Conservation (phyloP, 1,139 yeast genomes). For the Blastobotrys persicus region DNA sequence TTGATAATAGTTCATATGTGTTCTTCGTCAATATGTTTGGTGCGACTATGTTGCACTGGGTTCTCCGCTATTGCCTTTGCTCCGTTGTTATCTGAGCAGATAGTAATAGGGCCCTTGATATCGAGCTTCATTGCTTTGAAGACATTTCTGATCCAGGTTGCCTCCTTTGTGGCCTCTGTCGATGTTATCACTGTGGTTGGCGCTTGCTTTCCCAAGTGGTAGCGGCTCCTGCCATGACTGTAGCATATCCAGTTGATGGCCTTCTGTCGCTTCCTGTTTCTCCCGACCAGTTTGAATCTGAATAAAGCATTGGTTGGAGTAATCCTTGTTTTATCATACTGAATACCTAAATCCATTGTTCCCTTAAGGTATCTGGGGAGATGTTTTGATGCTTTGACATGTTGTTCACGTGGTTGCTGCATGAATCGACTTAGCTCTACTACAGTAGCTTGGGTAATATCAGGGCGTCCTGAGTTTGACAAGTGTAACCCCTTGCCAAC, state of each 20-base stretch:
- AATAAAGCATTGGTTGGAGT: slow-evolving; percentile 4
- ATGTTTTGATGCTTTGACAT: neutral
- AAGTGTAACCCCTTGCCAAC: neutral
- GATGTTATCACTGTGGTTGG: neutral
- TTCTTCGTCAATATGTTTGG: neutral
- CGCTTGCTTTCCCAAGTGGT: slow-evolving; percentile 18
- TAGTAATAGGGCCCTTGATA: neutral
- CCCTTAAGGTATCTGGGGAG: neutral
- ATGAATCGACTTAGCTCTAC: neutral
- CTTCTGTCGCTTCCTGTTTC: slow-evolving; percentile 13
- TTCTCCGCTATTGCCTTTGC: neutral
- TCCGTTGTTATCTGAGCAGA: neutral
- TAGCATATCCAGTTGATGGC: slow-evolving; percentile 21
- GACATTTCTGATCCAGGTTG: neutral
- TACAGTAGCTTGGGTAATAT: neutral
- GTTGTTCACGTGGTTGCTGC: neutral
- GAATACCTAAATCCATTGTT: neutral
- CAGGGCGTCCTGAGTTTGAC: no score
- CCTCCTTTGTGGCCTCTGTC: neutral
- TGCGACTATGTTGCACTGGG: neutral
- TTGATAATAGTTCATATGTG: no score
- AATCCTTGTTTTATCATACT: neutral
- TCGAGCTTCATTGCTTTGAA: neutral
- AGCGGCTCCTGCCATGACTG: slow-evolving; percentile 17
- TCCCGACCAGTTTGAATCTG: slow-evolving; percentile 20